Evolutionary conservation across 257 asterid species (phyloP).

Genomic region (Paraleonurus japonicus): DNA sequence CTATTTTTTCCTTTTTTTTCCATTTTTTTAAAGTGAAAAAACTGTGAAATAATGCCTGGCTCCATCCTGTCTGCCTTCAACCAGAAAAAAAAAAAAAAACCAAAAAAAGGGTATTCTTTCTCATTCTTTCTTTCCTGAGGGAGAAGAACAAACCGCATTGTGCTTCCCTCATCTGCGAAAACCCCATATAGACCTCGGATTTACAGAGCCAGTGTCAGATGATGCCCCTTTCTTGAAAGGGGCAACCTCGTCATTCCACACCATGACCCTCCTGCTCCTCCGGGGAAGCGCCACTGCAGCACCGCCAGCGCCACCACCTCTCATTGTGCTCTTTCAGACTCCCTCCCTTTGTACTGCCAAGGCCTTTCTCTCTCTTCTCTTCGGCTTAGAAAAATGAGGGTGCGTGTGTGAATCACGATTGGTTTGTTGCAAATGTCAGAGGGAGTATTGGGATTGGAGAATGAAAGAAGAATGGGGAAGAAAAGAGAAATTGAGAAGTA

Average conservation of each 20-base stretch:
- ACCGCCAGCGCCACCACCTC: constrained; percentile 9
- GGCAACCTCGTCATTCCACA: constrained; percentile 43
- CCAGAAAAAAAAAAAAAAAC: constrained; percentile 44
- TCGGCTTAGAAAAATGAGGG: constrained; percentile 9
- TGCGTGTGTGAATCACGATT: constrained; percentile 12
- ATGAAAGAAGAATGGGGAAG: constrained; percentile 3
- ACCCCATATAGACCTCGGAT: constrained; percentile 46
- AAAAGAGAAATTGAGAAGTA: constrained; percentile 7
- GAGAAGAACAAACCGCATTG: constrained; percentile 39
- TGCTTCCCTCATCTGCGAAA: constrained; percentile 35
- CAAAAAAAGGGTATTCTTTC: constrained; percentile 18
- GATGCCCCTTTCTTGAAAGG: constrained; percentile 41
- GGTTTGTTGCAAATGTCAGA: constrained; percentile 34
- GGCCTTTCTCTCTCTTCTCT: neutral
- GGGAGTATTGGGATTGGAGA: constrained; percentile 39
- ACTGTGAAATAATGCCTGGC: constrained; percentile 66
- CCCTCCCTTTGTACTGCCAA: no score
- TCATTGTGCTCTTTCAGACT: no score
- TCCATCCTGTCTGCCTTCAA: constrained; percentile 83
- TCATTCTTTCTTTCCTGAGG: neutral
- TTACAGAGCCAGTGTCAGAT: constrained; percentile 34
- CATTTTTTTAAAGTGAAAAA: constrained; percentile 1
- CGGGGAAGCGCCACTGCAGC: constrained; percentile 10
- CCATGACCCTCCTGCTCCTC: constrained; percentile 16
- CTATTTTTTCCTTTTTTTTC: constrained; percentile 4